A percentile compares a stretch with the other conserved stretches of the same genome.
phyloP scores from a whole-genome alignment of 1,139 yeast genomes.

The Groenewaldozyma auringiensis region DNA sequence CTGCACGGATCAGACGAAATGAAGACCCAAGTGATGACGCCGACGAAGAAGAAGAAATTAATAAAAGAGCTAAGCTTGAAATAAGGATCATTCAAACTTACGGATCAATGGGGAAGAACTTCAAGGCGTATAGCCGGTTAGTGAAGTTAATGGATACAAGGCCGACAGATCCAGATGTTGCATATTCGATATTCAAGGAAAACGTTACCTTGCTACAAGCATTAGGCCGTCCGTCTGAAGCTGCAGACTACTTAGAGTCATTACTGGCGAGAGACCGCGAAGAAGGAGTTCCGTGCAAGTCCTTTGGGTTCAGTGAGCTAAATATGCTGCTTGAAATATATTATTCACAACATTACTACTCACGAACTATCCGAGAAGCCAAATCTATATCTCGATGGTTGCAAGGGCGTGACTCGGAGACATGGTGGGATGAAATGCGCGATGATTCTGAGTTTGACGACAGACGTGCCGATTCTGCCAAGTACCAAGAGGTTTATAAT shows the following conservation, averaged over 20 bases:
- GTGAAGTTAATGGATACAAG: background rate
- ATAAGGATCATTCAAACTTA: background rate
- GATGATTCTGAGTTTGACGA: constrained; percentile 75
- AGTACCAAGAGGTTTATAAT: constrained; percentile 19
- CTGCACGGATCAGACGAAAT: constrained; percentile 8
- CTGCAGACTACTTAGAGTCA: constrained; percentile 1
- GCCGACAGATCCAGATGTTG: background rate
- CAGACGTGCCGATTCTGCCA: constrained; percentile 39
- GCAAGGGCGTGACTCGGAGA: constrained; percentile 60
- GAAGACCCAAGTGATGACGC: background rate
- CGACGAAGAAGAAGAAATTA: background rate
- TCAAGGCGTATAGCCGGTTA: background rate
- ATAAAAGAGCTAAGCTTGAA: background rate
- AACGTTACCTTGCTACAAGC: background rate
- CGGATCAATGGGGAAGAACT: background rate
- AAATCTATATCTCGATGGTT: constrained; percentile 79
- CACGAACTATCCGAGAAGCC: constrained; percentile 54
- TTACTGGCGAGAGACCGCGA: background rate
- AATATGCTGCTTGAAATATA: constrained; percentile 78
- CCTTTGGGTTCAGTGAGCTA: constrained; percentile 80
- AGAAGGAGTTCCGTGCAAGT: background rate
- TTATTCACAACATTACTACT: constrained; percentile 57
- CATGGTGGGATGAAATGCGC: constrained; percentile 71
- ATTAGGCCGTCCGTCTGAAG: constrained; percentile 2
- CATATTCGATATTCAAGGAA: background rate